phyloP scores from a whole-genome alignment of 2,329 filamentous ascomycete species.

The Periconia macrospinosa region DNA sequence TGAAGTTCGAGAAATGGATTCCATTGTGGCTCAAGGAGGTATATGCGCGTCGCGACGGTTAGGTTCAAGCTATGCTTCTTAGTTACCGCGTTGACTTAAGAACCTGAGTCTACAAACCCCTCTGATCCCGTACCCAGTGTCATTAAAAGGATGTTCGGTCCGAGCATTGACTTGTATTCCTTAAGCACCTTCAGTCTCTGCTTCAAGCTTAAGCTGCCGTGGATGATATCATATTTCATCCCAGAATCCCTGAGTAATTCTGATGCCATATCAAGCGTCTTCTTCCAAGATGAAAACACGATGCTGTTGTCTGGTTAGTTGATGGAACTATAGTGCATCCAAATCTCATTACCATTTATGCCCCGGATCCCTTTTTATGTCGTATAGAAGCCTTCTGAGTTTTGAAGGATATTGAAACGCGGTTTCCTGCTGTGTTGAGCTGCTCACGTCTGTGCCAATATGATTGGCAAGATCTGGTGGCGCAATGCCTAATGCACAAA shows the following conservation, averaged over 20 bases:
- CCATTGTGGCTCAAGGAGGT: slow-evolving; percentile 56
- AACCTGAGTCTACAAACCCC: slow-evolving; percentile 42
- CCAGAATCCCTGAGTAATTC: slow-evolving; percentile 36
- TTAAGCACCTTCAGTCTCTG: slow-evolving; percentile 46
- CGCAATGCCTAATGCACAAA: no score
- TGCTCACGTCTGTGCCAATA: no score
- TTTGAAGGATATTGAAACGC: no score
- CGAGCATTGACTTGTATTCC: slow-evolving; percentile 42
- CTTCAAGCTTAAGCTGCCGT: slow-evolving; percentile 49
- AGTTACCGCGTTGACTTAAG: not conserved
- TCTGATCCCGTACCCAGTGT: slow-evolving; percentile 56
- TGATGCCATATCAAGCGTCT: slow-evolving; percentile 52
- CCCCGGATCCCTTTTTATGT: not conserved
- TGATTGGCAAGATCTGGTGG: no score
- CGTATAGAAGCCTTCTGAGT: no score
- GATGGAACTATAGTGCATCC: not conserved
- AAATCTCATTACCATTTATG: not conserved
- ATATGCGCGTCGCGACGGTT: slow-evolving; percentile 50
- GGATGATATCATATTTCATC: slow-evolving; percentile 47
- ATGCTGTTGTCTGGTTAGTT: slow-evolving; percentile 39
- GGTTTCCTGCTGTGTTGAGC: no score
- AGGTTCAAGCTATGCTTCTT: slow-evolving; percentile 46
- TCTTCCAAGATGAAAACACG: slow-evolving; percentile 56
- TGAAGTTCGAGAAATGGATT: slow-evolving; percentile 51
- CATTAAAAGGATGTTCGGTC: slow-evolving; percentile 47